Conservation (phyloP, 176 grass and related monocot genomes). For the bread wheat (Triticum aestivum) region DNA sequence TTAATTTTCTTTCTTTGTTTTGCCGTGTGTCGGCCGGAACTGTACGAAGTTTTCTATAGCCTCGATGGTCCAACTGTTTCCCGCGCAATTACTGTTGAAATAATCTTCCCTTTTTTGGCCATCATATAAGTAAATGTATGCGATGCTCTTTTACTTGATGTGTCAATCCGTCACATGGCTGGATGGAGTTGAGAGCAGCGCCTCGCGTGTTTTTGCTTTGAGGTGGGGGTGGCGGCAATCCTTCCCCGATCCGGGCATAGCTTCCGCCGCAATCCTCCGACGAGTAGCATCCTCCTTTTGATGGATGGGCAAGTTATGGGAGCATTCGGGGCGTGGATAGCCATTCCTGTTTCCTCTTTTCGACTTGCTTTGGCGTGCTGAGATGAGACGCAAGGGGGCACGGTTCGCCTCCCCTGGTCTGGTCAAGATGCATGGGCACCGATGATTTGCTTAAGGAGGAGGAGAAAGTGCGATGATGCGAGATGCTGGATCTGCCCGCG, state of each 20-base stretch:
- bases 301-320: slow-evolving; percentile 3
- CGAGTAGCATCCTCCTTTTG: neutral
- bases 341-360: neutral
- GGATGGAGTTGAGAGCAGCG: neutral
- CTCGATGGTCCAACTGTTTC: neutral
- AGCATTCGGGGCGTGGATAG: neutral
- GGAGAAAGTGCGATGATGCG: slow-evolving; percentile 14
- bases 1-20: neutral
- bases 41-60: slow-evolving; percentile 16
- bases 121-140: too few species aligned
- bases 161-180: neutral
- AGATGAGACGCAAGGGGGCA: slow-evolving; percentile 23
- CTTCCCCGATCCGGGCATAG: neutral
- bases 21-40: neutral
- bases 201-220: slow-evolving; percentile 30
- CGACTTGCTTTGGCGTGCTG: slow-evolving; percentile 32
- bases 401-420: slow-evolving; percentile 17
- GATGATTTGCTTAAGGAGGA: neutral
- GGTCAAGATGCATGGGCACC: neutral
- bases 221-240: neutral
- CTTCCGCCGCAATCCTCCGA: slow-evolving; percentile 29
- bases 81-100: slow-evolving; percentile 9
- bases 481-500: slow-evolving; percentile 25
- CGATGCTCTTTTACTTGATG: neutral
- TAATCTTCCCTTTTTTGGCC: neutral